A percentile compares a stretch with the other conserved stretches of the same genome.
These are phyloP conservation scores for Pichia terricola DNA, from an alignment of 1,139 yeast species.

Conservation along the genomic window DNA sequence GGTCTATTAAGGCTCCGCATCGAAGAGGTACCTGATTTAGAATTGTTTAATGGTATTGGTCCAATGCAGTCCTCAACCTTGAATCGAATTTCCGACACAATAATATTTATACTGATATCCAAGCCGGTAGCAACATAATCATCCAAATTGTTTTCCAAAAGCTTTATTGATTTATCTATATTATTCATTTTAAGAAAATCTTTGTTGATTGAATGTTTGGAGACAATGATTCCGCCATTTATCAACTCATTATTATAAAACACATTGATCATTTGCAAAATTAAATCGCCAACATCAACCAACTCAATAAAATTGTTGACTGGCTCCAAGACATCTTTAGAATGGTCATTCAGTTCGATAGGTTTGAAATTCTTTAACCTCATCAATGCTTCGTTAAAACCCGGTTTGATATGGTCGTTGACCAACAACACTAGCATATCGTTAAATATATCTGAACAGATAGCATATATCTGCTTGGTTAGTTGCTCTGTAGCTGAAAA, in stretches of 20 bases:
- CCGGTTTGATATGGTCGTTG: conserved; percentile 62
- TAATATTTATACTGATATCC: conserved; percentile 79
- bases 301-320: conserved; percentile 79
- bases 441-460: conserved; percentile 49
- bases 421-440: conserved; percentile 59
- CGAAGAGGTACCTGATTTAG: conserved; percentile 6
- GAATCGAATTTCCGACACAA: conserved; percentile 56
- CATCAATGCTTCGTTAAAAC: conserved; percentile 71
- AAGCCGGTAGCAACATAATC: conserved; percentile 88
- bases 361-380: conserved; percentile 69
- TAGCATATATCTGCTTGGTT: conserved; percentile 17
- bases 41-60: conserved; percentile 6
- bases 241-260: conserved; percentile 84
- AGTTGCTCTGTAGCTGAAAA: conserved; percentile 22
- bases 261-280: conserved; percentile 85
- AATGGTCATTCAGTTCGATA: conserved; percentile 21
- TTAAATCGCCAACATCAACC: conserved; percentile 85
- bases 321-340: conserved; percentile 48
- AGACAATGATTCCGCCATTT: conserved; percentile 39
- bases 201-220: conserved; percentile 41
- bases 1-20: not conserved
- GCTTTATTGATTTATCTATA: conserved; percentile 56
- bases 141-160: conserved; percentile 73
- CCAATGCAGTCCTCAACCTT: conserved; percentile 12
- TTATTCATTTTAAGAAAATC: conserved; percentile 76